Evolutionary conservation across 1,284 basidiomycete species (phyloP).

Genomic region (Ustilago trichophora): DNA sequence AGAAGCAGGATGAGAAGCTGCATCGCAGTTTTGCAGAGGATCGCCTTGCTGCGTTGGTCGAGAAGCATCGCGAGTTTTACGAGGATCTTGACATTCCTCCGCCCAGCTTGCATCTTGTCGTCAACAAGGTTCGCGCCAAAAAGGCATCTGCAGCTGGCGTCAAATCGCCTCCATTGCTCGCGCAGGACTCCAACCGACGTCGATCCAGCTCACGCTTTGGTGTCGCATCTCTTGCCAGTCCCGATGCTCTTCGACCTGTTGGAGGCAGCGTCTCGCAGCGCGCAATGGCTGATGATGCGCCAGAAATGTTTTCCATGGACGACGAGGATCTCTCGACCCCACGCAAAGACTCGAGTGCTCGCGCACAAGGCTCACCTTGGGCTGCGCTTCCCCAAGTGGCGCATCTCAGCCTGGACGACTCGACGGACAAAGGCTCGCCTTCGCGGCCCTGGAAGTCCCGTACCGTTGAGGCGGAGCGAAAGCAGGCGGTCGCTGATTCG

Average conservation of each 20-base stretch:
- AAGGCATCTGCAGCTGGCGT: slow-evolving; percentile 46
- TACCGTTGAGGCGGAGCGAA: slow-evolving; percentile 68
- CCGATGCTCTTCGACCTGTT: slow-evolving; percentile 36
- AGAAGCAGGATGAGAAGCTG: slow-evolving; percentile 76
- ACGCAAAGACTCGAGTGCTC: slow-evolving; percentile 10
- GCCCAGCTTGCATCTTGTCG: slow-evolving; percentile 67
- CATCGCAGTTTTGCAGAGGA: slow-evolving; percentile 74
- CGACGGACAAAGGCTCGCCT: slow-evolving; percentile 16
- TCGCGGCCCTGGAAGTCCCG: slow-evolving; percentile 69
- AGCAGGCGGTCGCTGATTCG: slow-evolving; percentile 11
- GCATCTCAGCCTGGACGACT: slow-evolving; percentile 39
- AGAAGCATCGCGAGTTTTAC: slow-evolving; percentile 80
- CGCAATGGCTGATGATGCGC: slow-evolving; percentile 19
- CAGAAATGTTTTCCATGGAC: slow-evolving; percentile 76
- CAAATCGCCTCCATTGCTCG: slow-evolving; percentile 44
- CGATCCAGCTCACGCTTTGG: slow-evolving; percentile 60
- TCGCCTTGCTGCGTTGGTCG: slow-evolving; percentile 74
- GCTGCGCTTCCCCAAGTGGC: slow-evolving; percentile 35
- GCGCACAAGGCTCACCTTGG: slow-evolving; percentile 34
- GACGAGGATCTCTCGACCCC: slow-evolving; percentile 67
- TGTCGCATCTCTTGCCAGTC: slow-evolving; percentile 51
- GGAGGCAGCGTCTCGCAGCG: slow-evolving; percentile 15
- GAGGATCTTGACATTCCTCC: slow-evolving; percentile 80
- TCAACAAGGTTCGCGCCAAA: slow-evolving; percentile 52
- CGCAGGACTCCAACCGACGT: slow-evolving; percentile 63